Evolutionary conservation across 2,329 filamentous ascomycete species (phyloP), one percentile per base, ranked within the genome.

Genomic region (Pseudopyrenochaeta lycopersici): DNA sequence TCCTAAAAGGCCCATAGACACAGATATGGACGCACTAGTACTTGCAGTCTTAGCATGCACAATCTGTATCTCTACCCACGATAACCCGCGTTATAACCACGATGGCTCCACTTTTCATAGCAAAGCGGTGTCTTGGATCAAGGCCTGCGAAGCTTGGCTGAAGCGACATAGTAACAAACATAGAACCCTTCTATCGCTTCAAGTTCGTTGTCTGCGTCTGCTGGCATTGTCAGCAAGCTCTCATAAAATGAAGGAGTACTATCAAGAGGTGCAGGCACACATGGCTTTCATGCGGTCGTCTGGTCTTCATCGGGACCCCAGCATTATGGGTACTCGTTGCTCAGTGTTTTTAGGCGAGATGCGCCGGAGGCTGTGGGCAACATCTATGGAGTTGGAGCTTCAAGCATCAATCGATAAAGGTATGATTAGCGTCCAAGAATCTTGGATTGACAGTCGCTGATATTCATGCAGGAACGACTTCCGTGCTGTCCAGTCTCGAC

Each of bases 291-390:
- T 85, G 77, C 54, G 44, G 7, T 72, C 80, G 38, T 77, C 76
- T 11, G 82, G 82, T 1, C 76, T 84, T 17, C 83, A 85, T 59
- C 70, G 79, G n/a, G 77, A 82, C 49, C 78, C 80, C 0, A 38
- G 42, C 11, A 78, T 54, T 58, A 76, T 46, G 65, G 76, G 52
- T 58, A 39, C 15, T 11, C 46, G 63, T 10, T 70, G 60, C 38
- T 60, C 63, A 7, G n/a, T 10, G 62, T 72, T 80, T 31, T 78
- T 82, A 47, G 77, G 78, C 36, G 80, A 82, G 49, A 78, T 83
- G 76, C 76, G 84, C 33, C 76, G 82, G 32, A 77, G 84, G 45
- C 72, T 86, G 2, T 86, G 84, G 84, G 77, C 76, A 2, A 84
- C 83, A 0, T 80, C 84, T 6, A 64, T 83, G 4, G 83, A 85